Evolutionary conservation across 176 grass and related monocot genomes (phyloP).

Genomic region (Eremochloa ophiuroides): DNA sequence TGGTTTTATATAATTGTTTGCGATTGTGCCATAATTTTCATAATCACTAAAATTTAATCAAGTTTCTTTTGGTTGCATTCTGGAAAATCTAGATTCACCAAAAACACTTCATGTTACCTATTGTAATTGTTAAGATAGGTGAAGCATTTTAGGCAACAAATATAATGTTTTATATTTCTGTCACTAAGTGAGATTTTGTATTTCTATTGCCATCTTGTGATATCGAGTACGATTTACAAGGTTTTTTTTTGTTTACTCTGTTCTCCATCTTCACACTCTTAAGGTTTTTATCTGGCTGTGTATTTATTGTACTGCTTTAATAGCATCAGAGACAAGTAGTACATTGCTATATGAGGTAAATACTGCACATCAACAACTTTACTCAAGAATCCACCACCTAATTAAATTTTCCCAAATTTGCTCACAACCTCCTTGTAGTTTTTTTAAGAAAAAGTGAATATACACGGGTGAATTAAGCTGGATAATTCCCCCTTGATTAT

Average conservation of each 20-base stretch:
- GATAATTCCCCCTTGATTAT: neutral
- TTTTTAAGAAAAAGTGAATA: neutral
- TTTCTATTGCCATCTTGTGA: neutral
- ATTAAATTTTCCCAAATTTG: neutral
- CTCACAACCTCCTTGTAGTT: neutral
- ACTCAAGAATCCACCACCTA: neutral
- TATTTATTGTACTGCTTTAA: neutral
- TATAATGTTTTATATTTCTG: neutral
- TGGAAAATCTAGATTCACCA: neutral
- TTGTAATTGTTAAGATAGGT: neutral
- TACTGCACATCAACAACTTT: neutral
- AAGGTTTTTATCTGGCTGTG: neutral
- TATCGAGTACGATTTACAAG: neutral
- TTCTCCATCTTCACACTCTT: neutral
- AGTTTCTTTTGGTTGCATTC: neutral
- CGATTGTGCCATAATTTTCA: neutral
- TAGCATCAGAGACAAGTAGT: neutral
- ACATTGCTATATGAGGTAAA: neutral
- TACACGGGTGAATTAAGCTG: neutral
- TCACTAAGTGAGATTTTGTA: neutral
- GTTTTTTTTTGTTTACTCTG: neutral
- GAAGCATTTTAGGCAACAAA: neutral
- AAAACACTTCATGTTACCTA: neutral
- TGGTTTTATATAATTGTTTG: neutral
- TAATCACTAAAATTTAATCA: neutral